Evolutionary conservation across 148 eudicot species (phyloP).

Genomic region (Spergularia bocconei): DNA sequence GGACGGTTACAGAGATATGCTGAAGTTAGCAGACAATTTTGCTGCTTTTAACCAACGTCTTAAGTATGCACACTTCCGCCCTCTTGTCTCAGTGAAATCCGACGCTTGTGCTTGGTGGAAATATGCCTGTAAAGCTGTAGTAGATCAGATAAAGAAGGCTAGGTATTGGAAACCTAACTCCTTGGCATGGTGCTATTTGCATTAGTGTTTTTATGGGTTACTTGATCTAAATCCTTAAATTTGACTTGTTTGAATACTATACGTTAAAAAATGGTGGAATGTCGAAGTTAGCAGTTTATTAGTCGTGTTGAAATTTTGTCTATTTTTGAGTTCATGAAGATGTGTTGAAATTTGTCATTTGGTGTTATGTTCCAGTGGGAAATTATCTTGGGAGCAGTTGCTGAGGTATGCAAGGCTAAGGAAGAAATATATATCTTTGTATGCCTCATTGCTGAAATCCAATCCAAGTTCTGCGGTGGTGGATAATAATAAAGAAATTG

Average conservation of each 20-base stretch:
- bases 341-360: slow-evolving; percentile 12
- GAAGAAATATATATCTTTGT: slow-evolving; percentile 79
- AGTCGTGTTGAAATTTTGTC: neutral
- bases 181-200: slow-evolving; percentile 13
- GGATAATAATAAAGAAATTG: slow-evolving; percentile 77
- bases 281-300: neutral
- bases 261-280: neutral
- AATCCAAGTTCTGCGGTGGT: slow-evolving; percentile 55
- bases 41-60: slow-evolving; percentile 87
- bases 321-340: neutral
- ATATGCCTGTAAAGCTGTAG: slow-evolving; percentile 67
- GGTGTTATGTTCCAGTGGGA: slow-evolving; percentile 61
- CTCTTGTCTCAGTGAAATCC: slow-evolving; percentile 62
- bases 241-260: neutral
- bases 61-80: slow-evolving; percentile 84
- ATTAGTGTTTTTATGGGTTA: neutral
- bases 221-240: neutral
- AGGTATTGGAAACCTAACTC: slow-evolving; percentile 44
- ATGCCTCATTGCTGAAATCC: slow-evolving; percentile 82
- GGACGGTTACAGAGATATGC: slow-evolving; percentile 82
- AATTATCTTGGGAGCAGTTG: slow-evolving; percentile 88
- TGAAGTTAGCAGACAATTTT: slow-evolving; percentile 90
- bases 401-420: slow-evolving; percentile 74
- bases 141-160: slow-evolving; percentile 79
- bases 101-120: slow-evolving; percentile 93